phyloP scores from a whole-genome alignment of 371 early-diverging fungal species.

The Apophysomyces sp. region DNA sequence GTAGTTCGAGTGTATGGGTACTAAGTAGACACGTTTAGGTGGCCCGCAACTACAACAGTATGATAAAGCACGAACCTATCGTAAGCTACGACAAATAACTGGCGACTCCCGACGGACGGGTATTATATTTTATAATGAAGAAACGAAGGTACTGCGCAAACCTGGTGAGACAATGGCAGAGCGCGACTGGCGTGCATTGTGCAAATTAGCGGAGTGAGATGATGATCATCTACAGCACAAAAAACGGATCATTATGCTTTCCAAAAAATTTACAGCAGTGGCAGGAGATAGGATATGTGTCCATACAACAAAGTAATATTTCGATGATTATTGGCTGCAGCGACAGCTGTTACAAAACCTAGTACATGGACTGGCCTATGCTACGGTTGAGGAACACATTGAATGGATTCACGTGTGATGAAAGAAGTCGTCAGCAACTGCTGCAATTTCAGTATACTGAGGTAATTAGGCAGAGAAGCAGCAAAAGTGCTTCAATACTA shows the following conservation, averaged over 20 bases:
- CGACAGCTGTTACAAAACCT: constrained; percentile 44
- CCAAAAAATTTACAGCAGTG: constrained; percentile 34
- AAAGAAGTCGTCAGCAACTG: constrained; percentile 9
- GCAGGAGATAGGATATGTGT: constrained; percentile 8
- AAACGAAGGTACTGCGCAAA: constrained; percentile 40
- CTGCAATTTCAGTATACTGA: constrained; percentile 44
- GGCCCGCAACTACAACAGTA: constrained; percentile 59
- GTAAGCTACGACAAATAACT: constrained; percentile 58
- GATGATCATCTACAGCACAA: constrained; percentile 36
- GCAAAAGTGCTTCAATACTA: neutral
- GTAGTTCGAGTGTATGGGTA: neutral
- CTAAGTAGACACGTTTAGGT: constrained; percentile 34
- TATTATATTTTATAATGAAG: constrained; percentile 63
- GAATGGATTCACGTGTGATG: constrained; percentile 31
- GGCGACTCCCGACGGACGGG: constrained; percentile 56
- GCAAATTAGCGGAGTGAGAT: constrained; percentile 60
- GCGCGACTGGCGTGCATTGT: constrained; percentile 64
- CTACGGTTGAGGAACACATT: constrained; percentile 53
- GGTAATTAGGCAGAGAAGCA: constrained; percentile 54
- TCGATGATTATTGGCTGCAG: constrained; percentile 40
- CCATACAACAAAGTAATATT: constrained; percentile 40
- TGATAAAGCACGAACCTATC: constrained; percentile 61
- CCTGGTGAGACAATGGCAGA: constrained; percentile 46
- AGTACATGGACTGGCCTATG: constrained; percentile 48
- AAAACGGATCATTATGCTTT: constrained; percentile 52